phyloP scores from a whole-genome alignment of 2,329 filamentous ascomycete species.

The Neophaeococcomyces aloes region DNA sequence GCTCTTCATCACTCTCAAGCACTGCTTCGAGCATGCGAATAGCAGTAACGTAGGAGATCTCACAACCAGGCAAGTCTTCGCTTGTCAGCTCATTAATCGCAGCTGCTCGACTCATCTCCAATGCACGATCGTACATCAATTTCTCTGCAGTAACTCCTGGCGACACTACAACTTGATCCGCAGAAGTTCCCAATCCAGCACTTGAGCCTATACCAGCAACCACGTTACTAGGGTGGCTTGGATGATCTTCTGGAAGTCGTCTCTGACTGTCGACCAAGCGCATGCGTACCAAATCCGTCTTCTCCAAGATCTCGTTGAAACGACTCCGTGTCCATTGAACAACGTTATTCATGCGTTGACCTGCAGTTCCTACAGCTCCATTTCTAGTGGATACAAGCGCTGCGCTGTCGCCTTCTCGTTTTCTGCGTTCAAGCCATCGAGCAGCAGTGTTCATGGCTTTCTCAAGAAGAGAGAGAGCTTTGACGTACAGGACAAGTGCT shows the following conservation, averaged over 20 bases:
- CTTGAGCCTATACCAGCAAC: slow-evolving; percentile 47
- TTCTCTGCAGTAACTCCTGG: slow-evolving; percentile 89
- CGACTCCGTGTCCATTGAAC: slow-evolving; percentile 90
- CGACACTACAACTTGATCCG: slow-evolving; percentile 72
- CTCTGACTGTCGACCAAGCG: slow-evolving; percentile 80
- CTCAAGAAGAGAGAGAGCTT: slow-evolving; percentile 77
- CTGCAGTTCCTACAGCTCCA: slow-evolving; percentile 43
- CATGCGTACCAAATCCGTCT: slow-evolving; percentile 84
- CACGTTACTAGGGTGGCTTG: slow-evolving; percentile 73
- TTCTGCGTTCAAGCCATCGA: slow-evolving; percentile 78
- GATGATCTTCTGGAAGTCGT: slow-evolving; percentile 71
- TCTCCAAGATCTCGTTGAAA: slow-evolving; percentile 95
- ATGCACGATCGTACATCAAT: slow-evolving; percentile 91
- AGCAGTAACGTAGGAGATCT: slow-evolving; percentile 85
- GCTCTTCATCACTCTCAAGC: slow-evolving; percentile 65
- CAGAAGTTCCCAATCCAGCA: slow-evolving; percentile 51
- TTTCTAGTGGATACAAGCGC: slow-evolving; percentile 30
- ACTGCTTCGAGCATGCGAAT: slow-evolving; percentile 93
- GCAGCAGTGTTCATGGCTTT: slow-evolving; percentile 94
- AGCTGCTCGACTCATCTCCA: slow-evolving; percentile 91
- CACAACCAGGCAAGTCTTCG: slow-evolving; percentile 75
- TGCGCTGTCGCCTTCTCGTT: slow-evolving; percentile 48
- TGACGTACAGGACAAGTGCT: slow-evolving; percentile 90
- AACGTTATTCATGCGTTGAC: slow-evolving; percentile 73
- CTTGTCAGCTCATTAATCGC: slow-evolving; percentile 94